phyloP scores from a whole-genome alignment of 2,329 filamentous ascomycete species.

The Fusarium burgessii region DNA sequence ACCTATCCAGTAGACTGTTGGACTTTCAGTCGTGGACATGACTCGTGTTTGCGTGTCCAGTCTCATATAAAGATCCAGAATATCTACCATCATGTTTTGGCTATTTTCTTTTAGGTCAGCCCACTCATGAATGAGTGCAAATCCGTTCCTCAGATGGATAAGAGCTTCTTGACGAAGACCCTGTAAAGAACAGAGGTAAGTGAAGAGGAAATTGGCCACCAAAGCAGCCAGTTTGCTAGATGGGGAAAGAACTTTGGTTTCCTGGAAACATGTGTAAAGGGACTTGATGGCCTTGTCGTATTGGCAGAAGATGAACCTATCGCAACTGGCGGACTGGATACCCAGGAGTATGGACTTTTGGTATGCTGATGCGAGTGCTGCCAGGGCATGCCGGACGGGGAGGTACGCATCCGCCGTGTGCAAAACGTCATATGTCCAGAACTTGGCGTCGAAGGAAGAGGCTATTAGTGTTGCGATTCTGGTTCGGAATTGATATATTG shows the following conservation, averaged over 20 bases:
- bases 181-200: not conserved
- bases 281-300: not conserved
- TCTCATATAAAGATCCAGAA: not conserved
- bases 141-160: not conserved
- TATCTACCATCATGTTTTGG: not conserved
- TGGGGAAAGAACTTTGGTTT: fast-evolving
- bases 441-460: not conserved
- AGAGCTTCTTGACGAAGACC: not conserved
- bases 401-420: not conserved
- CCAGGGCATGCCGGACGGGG: not conserved
- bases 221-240: not conserved
- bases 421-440: not conserved
- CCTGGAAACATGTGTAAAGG: not conserved
- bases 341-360: not conserved
- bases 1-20: fast-evolving
- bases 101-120: fast-evolving
- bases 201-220: not conserved
- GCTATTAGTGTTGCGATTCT: not conserved
- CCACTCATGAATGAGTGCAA: not conserved
- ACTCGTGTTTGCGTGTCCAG: not conserved
- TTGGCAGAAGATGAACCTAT: not conserved
- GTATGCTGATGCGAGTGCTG: not conserved
- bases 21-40: not conserved
- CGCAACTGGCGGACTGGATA: not conserved
- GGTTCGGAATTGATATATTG: slow-evolving; percentile 11